Evolutionary conservation across 2,329 filamentous ascomycete species (phyloP).

Genomic region (Penicillium sp.): DNA sequence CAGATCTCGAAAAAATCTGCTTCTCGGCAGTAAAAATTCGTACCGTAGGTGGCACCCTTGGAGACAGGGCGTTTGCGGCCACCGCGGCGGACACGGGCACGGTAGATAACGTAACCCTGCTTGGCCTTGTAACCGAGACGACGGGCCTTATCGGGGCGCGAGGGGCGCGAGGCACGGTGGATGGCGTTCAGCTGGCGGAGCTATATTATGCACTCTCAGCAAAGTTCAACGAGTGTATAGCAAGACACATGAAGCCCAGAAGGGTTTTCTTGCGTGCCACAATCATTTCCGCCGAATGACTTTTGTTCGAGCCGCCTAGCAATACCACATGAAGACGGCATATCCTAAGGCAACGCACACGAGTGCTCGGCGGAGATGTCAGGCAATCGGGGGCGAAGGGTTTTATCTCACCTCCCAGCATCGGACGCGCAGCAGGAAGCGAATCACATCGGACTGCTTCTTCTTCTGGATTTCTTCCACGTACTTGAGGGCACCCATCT

Average conservation of each 20-base stretch:
- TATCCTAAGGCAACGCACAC: slow-evolving; percentile 38
- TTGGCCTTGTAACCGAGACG: slow-evolving; percentile 99
- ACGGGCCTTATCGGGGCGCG: slow-evolving; percentile 99
- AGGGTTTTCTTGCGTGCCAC: slow-evolving; percentile 45
- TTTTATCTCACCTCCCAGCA: slow-evolving; percentile 85
- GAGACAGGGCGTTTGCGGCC: slow-evolving; percentile 94
- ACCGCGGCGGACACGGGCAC: slow-evolving; percentile 95
- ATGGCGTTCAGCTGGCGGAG: slow-evolving; percentile 99
- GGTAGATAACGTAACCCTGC: slow-evolving; percentile 99
- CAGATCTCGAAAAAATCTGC: background rate
- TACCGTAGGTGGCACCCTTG: slow-evolving; percentile 99
- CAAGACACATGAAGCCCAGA: slow-evolving; percentile 56
- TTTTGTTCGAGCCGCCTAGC: slow-evolving; percentile 34
- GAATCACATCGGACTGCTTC: slow-evolving; percentile 99
- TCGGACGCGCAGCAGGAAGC: slow-evolving; percentile 97
- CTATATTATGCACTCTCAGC: slow-evolving; percentile 99
- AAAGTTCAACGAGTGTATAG: slow-evolving; percentile 99
- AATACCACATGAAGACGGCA: slow-evolving; percentile 31
- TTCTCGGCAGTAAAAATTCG: slow-evolving; percentile 32
- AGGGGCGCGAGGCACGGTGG: slow-evolving; percentile 97
- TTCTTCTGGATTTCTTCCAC: slow-evolving; percentile 99
- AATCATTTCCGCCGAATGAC: slow-evolving; percentile 43
- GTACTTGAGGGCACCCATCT: slow-evolving; percentile 99
- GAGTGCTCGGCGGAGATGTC: slow-evolving; percentile 40
- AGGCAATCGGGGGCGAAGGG: slow-evolving; percentile 37